Evolutionary conservation across 2,329 filamentous ascomycete genomes (phyloP).

Genomic region (Pyricularia pennisetigena): DNA sequence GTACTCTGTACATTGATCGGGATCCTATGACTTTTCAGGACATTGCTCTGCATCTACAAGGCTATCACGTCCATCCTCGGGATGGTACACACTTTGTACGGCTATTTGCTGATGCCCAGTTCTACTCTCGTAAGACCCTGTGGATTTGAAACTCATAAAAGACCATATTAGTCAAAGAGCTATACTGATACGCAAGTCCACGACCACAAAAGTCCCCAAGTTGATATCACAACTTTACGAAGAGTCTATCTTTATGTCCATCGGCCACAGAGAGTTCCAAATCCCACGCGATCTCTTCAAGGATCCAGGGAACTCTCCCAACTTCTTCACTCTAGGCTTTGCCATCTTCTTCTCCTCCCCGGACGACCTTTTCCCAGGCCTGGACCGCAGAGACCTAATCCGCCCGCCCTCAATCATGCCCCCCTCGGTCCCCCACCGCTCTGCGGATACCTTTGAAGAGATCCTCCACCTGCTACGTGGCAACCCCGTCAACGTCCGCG

Average conservation of each 20-base stretch:
- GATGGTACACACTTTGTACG: slow-evolving; percentile 85
- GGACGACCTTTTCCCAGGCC: slow-evolving; percentile 73
- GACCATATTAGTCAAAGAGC: slow-evolving; percentile 4
- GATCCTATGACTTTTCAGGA: slow-evolving; percentile 84
- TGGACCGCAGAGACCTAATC: slow-evolving; percentile 68
- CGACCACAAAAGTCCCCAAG: slow-evolving; percentile 51
- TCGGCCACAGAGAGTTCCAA: slow-evolving; percentile 79
- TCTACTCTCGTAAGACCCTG: slow-evolving; percentile 43
- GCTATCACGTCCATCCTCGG: slow-evolving; percentile 75
- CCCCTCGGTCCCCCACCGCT: slow-evolving; percentile 70
- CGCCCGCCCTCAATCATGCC: slow-evolving; percentile 81
- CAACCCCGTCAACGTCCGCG: slow-evolving; percentile 68
- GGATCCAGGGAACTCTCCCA: slow-evolving; percentile 80
- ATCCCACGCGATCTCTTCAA: slow-evolving; percentile 84
- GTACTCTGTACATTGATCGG: slow-evolving; percentile 89
- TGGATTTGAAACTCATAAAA: not conserved
- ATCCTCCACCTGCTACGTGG: slow-evolving; percentile 73
- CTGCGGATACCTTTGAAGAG: slow-evolving; percentile 75
- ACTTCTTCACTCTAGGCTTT: slow-evolving; percentile 91
- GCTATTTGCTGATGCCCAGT: slow-evolving; percentile 88
- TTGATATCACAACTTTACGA: slow-evolving; percentile 87
- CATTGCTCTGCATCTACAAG: slow-evolving; percentile 83
- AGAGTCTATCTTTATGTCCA: slow-evolving; percentile 84
- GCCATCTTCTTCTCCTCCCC: slow-evolving; percentile 77
- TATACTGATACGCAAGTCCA: slow-evolving; percentile 27